A percentile compares a stretch with the other conserved stretches of the same genome.
phyloP scores from a whole-genome alignment of 768 basidiomycete species.

The Crassisporium funariophilum region DNA sequence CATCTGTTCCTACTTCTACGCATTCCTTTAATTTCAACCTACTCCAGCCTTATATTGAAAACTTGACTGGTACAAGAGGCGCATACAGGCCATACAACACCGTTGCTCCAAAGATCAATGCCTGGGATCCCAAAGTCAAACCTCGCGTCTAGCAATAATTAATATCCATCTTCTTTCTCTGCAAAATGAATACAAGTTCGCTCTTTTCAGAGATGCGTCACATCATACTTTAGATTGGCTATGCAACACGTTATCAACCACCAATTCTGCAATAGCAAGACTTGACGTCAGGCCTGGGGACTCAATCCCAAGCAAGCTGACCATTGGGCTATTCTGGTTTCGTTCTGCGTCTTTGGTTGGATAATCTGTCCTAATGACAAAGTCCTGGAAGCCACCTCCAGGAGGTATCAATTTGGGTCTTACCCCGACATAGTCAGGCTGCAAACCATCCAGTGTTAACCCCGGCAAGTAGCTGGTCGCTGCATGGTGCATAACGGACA shows the following conservation, averaged over 20 bases:
- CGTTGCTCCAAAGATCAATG: constrained; percentile 73
- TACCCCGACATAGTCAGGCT: constrained; percentile 83
- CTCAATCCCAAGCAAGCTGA: constrained; percentile 89
- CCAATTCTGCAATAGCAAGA: constrained; percentile 84
- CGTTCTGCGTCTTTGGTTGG: constrained; percentile 34
- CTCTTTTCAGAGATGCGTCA: no score
- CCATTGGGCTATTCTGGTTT: constrained; percentile 51
- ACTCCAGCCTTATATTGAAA: constrained; percentile 78
- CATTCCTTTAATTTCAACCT: constrained; percentile 1
- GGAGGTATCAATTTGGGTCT: constrained; percentile 86
- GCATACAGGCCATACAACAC: constrained; percentile 92
- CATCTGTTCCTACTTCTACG: constrained; percentile 1
- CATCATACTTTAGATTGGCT: no score
- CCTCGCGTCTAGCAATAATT: constrained; percentile 41
- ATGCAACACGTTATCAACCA: constrained; percentile 63
- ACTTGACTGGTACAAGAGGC: constrained; percentile 90
- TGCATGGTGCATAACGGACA: constrained; percentile 67
- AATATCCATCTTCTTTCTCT: constrained; percentile 5
- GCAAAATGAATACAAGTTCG: no score
- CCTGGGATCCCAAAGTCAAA: constrained; percentile 79
- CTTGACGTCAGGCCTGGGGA: constrained; percentile 89
- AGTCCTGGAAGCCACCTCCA: constrained; percentile 80
- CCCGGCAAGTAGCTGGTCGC: constrained; percentile 76
- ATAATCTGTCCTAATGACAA: constrained; percentile 69
- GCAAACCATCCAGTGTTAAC: constrained; percentile 59